Evolutionary conservation across 371 early-diverging fungal species (phyloP).

Genomic region (Mortierella sp.): DNA sequence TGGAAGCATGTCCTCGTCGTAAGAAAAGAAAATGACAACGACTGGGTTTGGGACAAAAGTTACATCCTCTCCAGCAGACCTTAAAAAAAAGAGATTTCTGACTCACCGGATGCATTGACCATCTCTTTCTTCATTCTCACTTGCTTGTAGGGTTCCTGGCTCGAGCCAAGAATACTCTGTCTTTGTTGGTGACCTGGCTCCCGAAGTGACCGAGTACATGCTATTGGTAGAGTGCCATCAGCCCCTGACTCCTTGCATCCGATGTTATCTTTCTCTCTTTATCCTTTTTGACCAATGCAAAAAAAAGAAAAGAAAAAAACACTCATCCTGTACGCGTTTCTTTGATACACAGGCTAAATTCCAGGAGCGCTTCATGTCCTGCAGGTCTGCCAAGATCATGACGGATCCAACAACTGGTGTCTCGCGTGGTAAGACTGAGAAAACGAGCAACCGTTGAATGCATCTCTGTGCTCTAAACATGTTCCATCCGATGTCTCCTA

Average conservation of each 20-base stretch:
- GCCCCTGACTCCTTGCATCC: too few relatives aligned
- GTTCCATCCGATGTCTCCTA: neutral
- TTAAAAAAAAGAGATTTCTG: too few relatives aligned
- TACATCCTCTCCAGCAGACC: too few relatives aligned
- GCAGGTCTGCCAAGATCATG: conserved; percentile 86
- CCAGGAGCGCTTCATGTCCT: conserved; percentile 72
- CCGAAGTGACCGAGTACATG: conserved; percentile 77
- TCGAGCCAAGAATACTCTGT: conserved; percentile 81
- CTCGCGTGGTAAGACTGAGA: conserved; percentile 68
- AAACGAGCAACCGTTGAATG: neutral
- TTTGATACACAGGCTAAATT: conserved; percentile 55
- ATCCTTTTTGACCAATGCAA: too few relatives aligned
- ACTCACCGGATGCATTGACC: too few relatives aligned
- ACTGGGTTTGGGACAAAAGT: too few relatives aligned
- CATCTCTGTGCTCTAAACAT: neutral
- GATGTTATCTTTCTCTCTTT: too few relatives aligned
- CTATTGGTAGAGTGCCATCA: conserved; percentile 68
- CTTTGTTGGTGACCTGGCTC: conserved; percentile 88
- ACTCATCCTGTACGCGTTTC: too few relatives aligned
- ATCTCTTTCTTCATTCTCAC: conserved; percentile 3
- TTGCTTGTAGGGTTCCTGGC: conserved; percentile 57
- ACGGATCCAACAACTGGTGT: conserved; percentile 79
- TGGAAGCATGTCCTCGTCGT: conserved; percentile 57
- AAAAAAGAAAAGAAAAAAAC: too few relatives aligned
- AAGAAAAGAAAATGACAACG: too few relatives aligned